phyloP scores from a whole-genome alignment of 2,329 filamentous ascomycete species.

The Xylariaceae sp. region DNA sequence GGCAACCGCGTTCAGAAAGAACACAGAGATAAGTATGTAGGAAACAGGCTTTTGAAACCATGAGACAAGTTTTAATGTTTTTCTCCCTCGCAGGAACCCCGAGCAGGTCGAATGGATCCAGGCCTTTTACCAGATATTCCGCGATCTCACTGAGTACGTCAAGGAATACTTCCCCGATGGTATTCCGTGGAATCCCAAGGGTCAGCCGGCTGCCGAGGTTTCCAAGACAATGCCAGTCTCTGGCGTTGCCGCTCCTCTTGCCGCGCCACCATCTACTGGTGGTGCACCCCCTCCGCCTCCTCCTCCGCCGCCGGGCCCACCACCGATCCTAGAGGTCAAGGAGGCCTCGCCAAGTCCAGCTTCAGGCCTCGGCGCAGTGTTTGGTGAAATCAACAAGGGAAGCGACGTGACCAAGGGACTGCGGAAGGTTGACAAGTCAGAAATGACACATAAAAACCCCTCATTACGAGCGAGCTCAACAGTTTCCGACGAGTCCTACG shows the following conservation, averaged over 20 bases:
- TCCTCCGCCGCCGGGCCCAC: slow-evolving; percentile 65
- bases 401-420: slow-evolving; percentile 81
- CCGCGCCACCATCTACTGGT: slow-evolving; percentile 47
- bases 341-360: slow-evolving; percentile 40
- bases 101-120: slow-evolving; percentile 85
- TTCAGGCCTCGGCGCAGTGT: slow-evolving; percentile 77
- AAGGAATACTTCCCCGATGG: slow-evolving; percentile 77
- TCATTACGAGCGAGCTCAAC: slow-evolving; percentile 68
- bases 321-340: slow-evolving; percentile 59
- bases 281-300: slow-evolving; percentile 58
- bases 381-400: slow-evolving; percentile 85
- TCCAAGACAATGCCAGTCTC: slow-evolving; percentile 51
- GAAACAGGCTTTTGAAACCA: too few relatives aligned
- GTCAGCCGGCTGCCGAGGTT: slow-evolving; percentile 65
- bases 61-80: too few relatives aligned
- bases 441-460: slow-evolving; percentile 99
- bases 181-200: slow-evolving; percentile 79
- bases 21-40: slow-evolving; percentile 61
- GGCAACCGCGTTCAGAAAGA: slow-evolving; percentile 92
- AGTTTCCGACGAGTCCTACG: slow-evolving; percentile 54
- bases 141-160: slow-evolving; percentile 74
- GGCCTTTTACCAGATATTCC: slow-evolving; percentile 87
- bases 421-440: slow-evolving; percentile 86
- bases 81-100: slow-evolving; percentile 44
- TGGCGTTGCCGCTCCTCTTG: slow-evolving; percentile 39